Conservation (phyloP, 2,329 filamentous ascomycete species). For the Monosporascus sp. region DNA sequence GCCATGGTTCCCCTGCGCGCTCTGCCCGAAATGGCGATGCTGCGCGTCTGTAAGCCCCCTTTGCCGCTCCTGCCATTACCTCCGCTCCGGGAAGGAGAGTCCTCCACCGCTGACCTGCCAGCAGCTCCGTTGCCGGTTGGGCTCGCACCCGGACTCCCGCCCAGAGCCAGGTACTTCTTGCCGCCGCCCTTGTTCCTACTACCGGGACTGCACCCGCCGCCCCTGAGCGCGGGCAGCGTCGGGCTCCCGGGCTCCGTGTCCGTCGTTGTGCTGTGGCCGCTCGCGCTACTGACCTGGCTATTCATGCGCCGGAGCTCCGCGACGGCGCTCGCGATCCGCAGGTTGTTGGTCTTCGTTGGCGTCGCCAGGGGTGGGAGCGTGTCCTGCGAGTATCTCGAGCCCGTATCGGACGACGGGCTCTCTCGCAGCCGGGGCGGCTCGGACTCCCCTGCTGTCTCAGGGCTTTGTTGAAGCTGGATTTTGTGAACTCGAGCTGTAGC, state of each 20-base stretch:
- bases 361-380: background rate
- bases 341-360: slow-evolving; percentile 2
- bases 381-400: slow-evolving; percentile 12
- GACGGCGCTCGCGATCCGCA: slow-evolving; percentile 36
- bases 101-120: background rate
- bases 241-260: slow-evolving; percentile 29
- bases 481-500: background rate
- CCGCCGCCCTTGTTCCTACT: slow-evolving; percentile 28
- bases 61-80: background rate
- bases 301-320: slow-evolving; percentile 54
- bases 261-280: slow-evolving; percentile 30
- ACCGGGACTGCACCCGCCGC: slow-evolving; percentile 33
- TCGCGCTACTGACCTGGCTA: slow-evolving; percentile 42
- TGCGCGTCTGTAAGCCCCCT: background rate
- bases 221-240: slow-evolving; percentile 32
- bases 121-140: background rate
- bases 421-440: background rate
- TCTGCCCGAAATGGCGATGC: slow-evolving; percentile 1
- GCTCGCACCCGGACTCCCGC: slow-evolving; percentile 12
- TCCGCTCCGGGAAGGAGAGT: background rate
- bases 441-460: background rate
- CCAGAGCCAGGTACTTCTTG: slow-evolving; percentile 43
- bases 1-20: slow-evolving; percentile 14
- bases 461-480: too few relatives aligned
- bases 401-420: slow-evolving; percentile 6